These are phyloP conservation scores for Crotalaria pallida DNA, from an alignment of 306 rosid genomes.

Conservation along the genomic window DNA sequence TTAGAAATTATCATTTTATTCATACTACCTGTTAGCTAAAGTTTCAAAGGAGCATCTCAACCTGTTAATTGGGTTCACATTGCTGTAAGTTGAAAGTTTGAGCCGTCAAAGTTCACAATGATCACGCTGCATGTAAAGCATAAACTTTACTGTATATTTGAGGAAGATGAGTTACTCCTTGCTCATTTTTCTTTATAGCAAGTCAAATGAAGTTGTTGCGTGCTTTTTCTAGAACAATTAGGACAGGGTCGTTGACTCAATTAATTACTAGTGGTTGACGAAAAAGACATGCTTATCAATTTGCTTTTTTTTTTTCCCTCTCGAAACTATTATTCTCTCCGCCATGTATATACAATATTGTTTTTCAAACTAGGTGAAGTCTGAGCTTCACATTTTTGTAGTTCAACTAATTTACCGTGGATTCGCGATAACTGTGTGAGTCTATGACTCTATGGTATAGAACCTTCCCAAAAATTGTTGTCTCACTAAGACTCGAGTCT, in stretches of 20 bases:
- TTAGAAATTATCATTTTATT: no score
- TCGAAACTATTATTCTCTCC: no score
- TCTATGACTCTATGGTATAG: no score
- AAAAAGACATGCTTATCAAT: no score
- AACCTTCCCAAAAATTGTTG: no score
- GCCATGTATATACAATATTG: no score
- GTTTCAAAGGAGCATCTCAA: constrained; percentile 1
- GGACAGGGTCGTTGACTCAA: neutral
- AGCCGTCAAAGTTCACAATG: constrained; percentile 19
- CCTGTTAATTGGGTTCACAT: constrained; percentile 18
- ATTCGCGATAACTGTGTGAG: no score
- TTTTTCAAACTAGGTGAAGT: no score
- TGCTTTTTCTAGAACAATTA: constrained; percentile 17
- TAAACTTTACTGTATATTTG: neutral
- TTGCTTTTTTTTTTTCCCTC: no score
- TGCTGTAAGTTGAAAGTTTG: neutral
- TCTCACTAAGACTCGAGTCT: no score
- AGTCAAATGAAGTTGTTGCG: neutral
- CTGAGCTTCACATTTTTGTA: no score
- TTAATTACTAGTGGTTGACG: neutral
- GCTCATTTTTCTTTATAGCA: neutral
- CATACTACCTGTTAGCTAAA: neutral
- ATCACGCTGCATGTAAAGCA: constrained; percentile 1
- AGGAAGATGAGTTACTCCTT: neutral
- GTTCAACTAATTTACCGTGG: no score